phyloP scores from a whole-genome alignment of 2,329 filamentous ascomycete genomes.

The Exserohilum rostratum region DNA sequence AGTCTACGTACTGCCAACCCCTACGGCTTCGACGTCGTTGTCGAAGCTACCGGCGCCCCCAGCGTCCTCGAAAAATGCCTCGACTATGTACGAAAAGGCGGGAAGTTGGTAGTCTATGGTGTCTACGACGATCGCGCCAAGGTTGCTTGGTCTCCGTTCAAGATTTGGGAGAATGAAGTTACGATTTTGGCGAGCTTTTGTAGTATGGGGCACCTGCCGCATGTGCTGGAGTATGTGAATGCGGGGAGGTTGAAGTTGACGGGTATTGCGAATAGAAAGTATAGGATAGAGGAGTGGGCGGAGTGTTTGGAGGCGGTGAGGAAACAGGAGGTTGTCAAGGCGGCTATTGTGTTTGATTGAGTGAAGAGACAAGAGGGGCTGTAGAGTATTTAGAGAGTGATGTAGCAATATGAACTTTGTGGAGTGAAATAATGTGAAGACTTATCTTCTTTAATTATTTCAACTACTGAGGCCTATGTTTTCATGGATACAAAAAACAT shows the following conservation, averaged over 20 bases:
- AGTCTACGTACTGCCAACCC: slow-evolving; percentile 69
- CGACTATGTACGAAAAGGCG: slow-evolving; percentile 72
- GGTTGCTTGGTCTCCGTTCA: slow-evolving; percentile 72
- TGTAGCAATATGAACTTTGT: background rate
- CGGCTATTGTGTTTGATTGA: slow-evolving; percentile 70
- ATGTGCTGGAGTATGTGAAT: slow-evolving; percentile 53
- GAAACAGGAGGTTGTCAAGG: slow-evolving; percentile 76
- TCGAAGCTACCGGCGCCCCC: slow-evolving; percentile 72
- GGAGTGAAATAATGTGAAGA: background rate
- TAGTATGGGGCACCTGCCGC: slow-evolving; percentile 60
- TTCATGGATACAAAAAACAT: no score
- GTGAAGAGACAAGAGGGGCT: background rate
- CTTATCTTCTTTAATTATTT: background rate
- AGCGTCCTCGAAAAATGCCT: slow-evolving; percentile 74
- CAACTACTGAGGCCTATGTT: no score
- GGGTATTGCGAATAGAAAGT: slow-evolving; percentile 76
- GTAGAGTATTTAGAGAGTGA: no score
- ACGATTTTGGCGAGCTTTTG: slow-evolving; percentile 74
- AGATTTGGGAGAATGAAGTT: slow-evolving; percentile 72
- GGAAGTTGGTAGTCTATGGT: slow-evolving; percentile 74
- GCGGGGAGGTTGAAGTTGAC: slow-evolving; percentile 66
- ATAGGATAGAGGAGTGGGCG: slow-evolving; percentile 74
- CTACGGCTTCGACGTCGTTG: slow-evolving; percentile 75
- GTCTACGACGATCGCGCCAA: slow-evolving; percentile 69
- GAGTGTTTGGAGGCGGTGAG: slow-evolving; percentile 73